Conservation (phyloP, 345 rosid genomes). For the Kernera saxatilis region DNA sequence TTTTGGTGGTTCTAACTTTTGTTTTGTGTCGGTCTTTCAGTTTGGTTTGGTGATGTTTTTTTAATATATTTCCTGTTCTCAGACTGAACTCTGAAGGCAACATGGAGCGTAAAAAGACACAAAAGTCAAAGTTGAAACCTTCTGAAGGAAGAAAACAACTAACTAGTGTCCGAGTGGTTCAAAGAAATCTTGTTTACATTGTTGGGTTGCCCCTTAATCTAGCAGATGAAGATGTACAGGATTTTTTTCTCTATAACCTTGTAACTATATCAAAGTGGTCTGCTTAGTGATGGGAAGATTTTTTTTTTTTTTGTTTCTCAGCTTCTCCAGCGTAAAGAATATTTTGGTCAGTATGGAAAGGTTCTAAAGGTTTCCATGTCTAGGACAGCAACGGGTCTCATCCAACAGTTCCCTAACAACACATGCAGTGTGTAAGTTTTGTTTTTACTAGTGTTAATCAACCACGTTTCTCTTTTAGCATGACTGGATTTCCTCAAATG, state of each 20-base stretch:
- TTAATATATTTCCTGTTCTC: neutral
- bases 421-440: conserved; percentile 87
- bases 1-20: neutral
- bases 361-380: conserved; percentile 91
- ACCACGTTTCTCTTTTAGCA: neutral
- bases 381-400: conserved; percentile 77
- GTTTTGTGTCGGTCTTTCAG: neutral
- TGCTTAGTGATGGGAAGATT: neutral
- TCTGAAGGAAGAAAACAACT: conserved; percentile 76
- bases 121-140: conserved; percentile 57
- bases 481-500: neutral
- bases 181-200: conserved; percentile 82
- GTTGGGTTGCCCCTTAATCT: conserved; percentile 84
- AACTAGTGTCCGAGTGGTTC: conserved; percentile 75
- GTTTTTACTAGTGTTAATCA: neutral
- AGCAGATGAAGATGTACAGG: conserved; percentile 79
- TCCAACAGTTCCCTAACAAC: conserved; percentile 82
- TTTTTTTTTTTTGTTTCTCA: conserved; percentile 21
- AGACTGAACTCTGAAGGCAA: conserved; percentile 68
- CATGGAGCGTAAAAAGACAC: conserved; percentile 67
- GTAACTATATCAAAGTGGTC: neutral
- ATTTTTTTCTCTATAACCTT: neutral
- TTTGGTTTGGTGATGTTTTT: neutral
- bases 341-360: conserved; percentile 90
- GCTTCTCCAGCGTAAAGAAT: conserved; percentile 76